phyloP scores from a whole-genome alignment of 805 yeast genomes.

The Saccharomycopsis malanga region DNA sequence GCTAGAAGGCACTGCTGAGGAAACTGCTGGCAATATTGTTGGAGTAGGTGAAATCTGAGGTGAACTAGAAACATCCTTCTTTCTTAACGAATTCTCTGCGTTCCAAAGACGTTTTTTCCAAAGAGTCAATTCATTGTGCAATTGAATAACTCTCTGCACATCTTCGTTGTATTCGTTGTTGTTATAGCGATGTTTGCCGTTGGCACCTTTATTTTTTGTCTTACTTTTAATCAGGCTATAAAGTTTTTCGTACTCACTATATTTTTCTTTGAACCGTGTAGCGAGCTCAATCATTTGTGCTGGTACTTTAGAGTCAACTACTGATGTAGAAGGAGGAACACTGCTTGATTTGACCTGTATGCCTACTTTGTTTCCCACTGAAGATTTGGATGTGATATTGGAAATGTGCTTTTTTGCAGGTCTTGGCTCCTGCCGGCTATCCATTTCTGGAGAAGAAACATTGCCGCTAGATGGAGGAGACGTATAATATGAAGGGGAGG shows the following conservation, averaged over 20 bases:
- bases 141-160: slow-evolving; percentile 15
- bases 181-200: background rate
- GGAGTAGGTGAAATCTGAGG: background rate
- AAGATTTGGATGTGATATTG: slow-evolving; percentile 1
- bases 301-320: background rate
- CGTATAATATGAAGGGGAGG: background rate
- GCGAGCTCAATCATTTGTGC: slow-evolving; percentile 11
- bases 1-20: background rate
- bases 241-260: slow-evolving; percentile 14
- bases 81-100: background rate
- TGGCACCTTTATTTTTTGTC: background rate
- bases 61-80: background rate
- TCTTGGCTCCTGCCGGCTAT: background rate
- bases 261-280: slow-evolving; percentile 6
- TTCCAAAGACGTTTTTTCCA: slow-evolving; percentile 20
- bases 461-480: slow-evolving; percentile 9
- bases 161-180: background rate
- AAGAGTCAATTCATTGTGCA: slow-evolving; percentile 17
- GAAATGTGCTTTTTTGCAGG: background rate
- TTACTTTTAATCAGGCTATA: slow-evolving; percentile 9
- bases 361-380: background rate
- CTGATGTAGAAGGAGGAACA: background rate
- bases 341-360: too few relatives aligned
- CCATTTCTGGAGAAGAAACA: slow-evolving; percentile 10
- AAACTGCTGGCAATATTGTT: background rate